A percentile compares a stretch with the other conserved stretches of the same genome.
Evolutionary conservation across 805 yeast species (phyloP).

Genomic region (Cyberlindnera maritima): DNA sequence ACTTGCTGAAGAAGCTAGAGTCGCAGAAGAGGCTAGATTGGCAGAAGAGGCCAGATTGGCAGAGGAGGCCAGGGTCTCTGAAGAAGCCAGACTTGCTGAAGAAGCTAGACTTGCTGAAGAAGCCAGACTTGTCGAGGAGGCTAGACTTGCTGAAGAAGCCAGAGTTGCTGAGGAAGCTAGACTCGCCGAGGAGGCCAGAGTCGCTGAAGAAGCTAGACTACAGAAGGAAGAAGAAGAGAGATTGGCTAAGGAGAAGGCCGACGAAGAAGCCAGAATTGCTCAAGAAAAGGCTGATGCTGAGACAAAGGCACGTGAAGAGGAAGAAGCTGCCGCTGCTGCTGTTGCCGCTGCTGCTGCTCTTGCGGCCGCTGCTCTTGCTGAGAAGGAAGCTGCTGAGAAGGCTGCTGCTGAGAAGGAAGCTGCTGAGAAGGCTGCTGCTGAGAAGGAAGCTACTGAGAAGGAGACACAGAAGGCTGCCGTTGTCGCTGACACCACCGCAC

Average conservation of each 20-base stretch:
- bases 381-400: constrained; percentile 8
- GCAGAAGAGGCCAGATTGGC: constrained; percentile 5
- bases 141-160: constrained; percentile 12
- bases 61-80: constrained; percentile 17
- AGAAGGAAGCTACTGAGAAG: constrained; percentile 7
- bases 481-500: too few species aligned
- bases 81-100: constrained; percentile 6
- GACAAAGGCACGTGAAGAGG: constrained; percentile 11
- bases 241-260: not conserved
- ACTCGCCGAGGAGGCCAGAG: not conserved
- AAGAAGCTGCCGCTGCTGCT: constrained; percentile 7
- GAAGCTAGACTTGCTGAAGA: constrained; percentile 8
- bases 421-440: not conserved
- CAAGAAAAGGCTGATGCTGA: constrained; percentile 15
- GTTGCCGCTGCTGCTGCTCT: constrained; percentile 3
- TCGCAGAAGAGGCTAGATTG: constrained; percentile 1
- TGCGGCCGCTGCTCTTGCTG: constrained; percentile 4
- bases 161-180: constrained; percentile 7
- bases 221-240: constrained; percentile 12
- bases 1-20: not conserved
- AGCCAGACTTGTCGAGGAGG: constrained; percentile 7
- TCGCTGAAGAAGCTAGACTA: constrained; percentile 1
- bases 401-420: constrained; percentile 1
- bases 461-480: not conserved
- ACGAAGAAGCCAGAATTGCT: too few species aligned